Evolutionary conservation across 345 rosid species (phyloP).

Genomic region (Populus simonii): DNA sequence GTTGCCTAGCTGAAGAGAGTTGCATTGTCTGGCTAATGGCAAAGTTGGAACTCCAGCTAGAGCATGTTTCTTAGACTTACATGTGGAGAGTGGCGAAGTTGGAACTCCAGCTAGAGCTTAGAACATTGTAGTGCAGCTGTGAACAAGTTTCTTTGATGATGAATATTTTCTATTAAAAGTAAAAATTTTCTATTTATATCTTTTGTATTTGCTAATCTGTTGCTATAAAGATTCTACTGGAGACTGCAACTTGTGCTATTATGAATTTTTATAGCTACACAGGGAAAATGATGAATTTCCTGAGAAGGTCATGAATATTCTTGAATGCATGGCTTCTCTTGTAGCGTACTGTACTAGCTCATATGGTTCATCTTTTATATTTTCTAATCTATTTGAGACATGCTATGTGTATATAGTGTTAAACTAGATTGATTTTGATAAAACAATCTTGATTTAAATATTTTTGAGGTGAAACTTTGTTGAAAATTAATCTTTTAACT

Average conservation of each 20-base stretch:
- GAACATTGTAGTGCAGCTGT: background rate
- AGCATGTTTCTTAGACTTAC: slow-evolving; percentile 50
- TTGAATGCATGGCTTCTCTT: too few species aligned
- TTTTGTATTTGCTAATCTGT: background rate
- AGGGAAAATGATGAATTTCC: background rate
- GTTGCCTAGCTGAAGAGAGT: slow-evolving; percentile 60
- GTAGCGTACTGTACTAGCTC: too few species aligned
- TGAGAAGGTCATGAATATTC: too few species aligned
- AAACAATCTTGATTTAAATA: too few species aligned
- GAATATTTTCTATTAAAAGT: too few species aligned
- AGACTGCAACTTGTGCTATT: background rate
- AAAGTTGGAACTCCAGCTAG: slow-evolving; percentile 26
- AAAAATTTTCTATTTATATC: background rate
- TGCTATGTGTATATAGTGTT: too few species aligned
- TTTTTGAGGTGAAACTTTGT: too few species aligned
- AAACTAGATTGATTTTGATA: too few species aligned
- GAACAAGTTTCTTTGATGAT: background rate
- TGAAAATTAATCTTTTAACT: too few species aligned
- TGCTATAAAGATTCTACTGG: background rate
- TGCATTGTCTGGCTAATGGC: slow-evolving; percentile 44
- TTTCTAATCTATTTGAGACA: too few species aligned
- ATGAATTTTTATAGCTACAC: background rate
- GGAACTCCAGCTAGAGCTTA: slow-evolving; percentile 40
- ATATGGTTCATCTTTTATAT: too few species aligned
- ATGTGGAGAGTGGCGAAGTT: slow-evolving; percentile 64